Evolutionary conservation across 2,329 filamentous ascomycete species (phyloP).

Genomic region (Ambrosiella xylebori): DNA sequence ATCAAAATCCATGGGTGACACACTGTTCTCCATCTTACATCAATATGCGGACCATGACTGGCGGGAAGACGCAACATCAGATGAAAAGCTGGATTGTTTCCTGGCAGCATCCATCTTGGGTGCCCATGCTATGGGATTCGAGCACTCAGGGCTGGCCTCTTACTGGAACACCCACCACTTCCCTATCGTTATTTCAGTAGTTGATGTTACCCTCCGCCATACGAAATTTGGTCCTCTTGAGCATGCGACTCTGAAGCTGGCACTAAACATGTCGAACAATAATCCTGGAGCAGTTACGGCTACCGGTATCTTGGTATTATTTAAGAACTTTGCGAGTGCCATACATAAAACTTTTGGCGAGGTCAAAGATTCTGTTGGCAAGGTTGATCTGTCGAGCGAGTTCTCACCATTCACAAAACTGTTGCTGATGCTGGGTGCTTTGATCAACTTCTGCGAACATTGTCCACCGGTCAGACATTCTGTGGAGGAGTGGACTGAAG

Average conservation of each 20-base stretch:
- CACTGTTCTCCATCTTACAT: constrained; percentile 15
- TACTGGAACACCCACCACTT: constrained; percentile 34
- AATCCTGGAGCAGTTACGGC: constrained; percentile 49
- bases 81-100: constrained; percentile 13
- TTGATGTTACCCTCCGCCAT: constrained; percentile 24
- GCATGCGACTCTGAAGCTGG: constrained; percentile 45
- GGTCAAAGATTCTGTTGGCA: constrained; percentile 30
- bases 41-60: constrained; percentile 9
- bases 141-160: constrained; percentile 25
- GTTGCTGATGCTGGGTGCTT: constrained; percentile 59
- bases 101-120: constrained; percentile 34
- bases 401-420: constrained; percentile 44
- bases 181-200: constrained; percentile 31
- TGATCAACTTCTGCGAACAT: constrained; percentile 79
- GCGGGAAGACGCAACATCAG: constrained; percentile 9
- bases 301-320: constrained; percentile 45
- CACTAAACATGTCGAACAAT: constrained; percentile 76
- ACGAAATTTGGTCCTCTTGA: constrained; percentile 25
- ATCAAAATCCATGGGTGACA: constrained; percentile 13
- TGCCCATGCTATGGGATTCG: constrained; percentile 31
- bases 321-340: constrained; percentile 29
- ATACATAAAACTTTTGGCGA: constrained; percentile 35
- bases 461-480: constrained; percentile 41
- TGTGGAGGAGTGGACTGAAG: constrained; percentile 20
- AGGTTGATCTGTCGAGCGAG: constrained; percentile 30